phyloP scores from a whole-genome alignment of 2,329 filamentous ascomycete genomes.

The Diaporthe destruens region DNA sequence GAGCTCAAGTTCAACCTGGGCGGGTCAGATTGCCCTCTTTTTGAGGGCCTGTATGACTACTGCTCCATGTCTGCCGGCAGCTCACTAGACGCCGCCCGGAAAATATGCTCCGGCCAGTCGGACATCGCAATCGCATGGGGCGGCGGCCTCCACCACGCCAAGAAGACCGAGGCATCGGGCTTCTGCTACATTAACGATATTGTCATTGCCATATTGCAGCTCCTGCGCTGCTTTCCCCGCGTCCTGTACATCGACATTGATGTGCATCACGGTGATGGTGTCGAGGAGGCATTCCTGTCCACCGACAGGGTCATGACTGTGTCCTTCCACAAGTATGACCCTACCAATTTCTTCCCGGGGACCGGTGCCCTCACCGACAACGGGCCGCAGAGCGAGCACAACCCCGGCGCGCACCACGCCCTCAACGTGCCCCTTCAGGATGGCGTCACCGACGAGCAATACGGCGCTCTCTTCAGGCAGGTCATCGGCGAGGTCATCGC shows the following conservation, averaged over 20 bases:
- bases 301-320: constrained; percentile 82
- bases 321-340: constrained; percentile 86
- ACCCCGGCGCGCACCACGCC: constrained; percentile 88
- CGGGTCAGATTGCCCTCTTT: constrained; percentile 94
- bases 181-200: constrained; percentile 99
- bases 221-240: constrained; percentile 83
- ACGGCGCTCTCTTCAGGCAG: constrained; percentile 84
- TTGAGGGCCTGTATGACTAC: constrained; percentile 95
- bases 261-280: constrained; percentile 91
- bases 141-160: constrained; percentile 95
- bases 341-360: constrained; percentile 85
- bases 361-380: constrained; percentile 90
- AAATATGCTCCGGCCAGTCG: constrained; percentile 86
- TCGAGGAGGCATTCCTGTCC: constrained; percentile 91
- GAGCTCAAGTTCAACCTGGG: constrained; percentile 85
- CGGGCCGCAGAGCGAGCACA: constrained; percentile 84
- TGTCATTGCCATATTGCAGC: constrained; percentile 89
- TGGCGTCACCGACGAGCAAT: constrained; percentile 91
- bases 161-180: constrained; percentile 91
- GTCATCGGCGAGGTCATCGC: constrained; percentile 84
- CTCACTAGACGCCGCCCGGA: constrained; percentile 90
- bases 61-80: constrained; percentile 93
- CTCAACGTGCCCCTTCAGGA: constrained; percentile 93
- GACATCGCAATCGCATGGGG: constrained; percentile 99
- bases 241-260: constrained; percentile 97